Conservation (phyloP, 495 filamentous ascomycete genomes). For the Ascodesmis nigricans region DNA sequence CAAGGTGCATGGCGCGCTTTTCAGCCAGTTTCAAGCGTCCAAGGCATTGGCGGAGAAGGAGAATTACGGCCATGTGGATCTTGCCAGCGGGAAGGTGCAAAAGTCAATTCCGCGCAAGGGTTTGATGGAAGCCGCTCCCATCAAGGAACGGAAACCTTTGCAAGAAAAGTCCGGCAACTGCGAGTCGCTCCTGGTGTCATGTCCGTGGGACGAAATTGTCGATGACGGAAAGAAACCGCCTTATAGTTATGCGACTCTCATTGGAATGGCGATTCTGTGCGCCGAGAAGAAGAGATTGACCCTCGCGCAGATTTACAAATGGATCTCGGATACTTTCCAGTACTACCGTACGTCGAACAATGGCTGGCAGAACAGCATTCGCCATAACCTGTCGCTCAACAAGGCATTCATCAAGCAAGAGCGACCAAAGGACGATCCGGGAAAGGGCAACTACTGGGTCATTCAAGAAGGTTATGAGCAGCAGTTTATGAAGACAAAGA, state of each 20-base stretch:
- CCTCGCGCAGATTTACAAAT: slow-evolving; percentile 94
- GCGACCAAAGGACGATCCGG: slow-evolving; percentile 87
- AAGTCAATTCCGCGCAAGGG: slow-evolving; percentile 43
- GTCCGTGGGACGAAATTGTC: slow-evolving; percentile 29
- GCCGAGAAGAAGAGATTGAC: slow-evolving; percentile 67
- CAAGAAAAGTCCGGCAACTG: slow-evolving; percentile 15
- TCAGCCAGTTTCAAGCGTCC: slow-evolving; percentile 36
- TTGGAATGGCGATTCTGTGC: slow-evolving; percentile 89
- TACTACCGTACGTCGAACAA: slow-evolving; percentile 67
- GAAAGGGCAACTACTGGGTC: slow-evolving; percentile 96
- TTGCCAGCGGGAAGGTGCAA: slow-evolving; percentile 22
- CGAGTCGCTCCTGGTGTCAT: slow-evolving; percentile 9
- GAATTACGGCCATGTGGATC: slow-evolving; percentile 26
- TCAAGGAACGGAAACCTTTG: slow-evolving; percentile 40
- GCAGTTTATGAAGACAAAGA: slow-evolving; percentile 75
- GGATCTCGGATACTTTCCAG: slow-evolving; percentile 84
- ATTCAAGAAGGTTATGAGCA: slow-evolving; percentile 74
- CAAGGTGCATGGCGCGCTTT: slow-evolving; percentile 40
- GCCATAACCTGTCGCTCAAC: slow-evolving; percentile 92
- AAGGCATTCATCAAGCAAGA: slow-evolving; percentile 95
- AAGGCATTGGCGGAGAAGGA: slow-evolving; percentile 37
- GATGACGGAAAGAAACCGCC: slow-evolving; percentile 79
- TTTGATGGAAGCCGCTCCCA: slow-evolving; percentile 50
- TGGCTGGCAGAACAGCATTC: slow-evolving; percentile 97
- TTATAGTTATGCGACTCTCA: slow-evolving; percentile 85